Base-by-base conservation (phyloP, 495 filamentous ascomycete genomes). In the Jackrogersella multiformis region DNA sequence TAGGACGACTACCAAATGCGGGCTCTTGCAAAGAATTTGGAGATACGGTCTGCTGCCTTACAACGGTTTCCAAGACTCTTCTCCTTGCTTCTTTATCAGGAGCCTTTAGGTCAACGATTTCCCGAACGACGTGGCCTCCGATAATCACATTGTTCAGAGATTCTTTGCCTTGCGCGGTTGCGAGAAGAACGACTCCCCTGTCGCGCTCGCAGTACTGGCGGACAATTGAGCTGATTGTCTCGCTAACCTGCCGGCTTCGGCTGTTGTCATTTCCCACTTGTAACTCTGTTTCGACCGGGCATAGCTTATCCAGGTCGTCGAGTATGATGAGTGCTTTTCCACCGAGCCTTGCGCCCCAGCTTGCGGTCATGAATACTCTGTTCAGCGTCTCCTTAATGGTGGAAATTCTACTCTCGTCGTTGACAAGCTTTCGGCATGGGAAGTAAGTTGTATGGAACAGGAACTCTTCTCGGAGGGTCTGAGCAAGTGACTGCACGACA, bases 81-180 rank as follows among this genome's bases (percentile, higher is more conserved):
- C 93, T 82, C 61, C 95, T 84, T n/a, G 88, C 91, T 61, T 97
- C 93, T 75, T 98, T 97, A 67, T 94, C 91, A 0, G 94, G 96
- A 0, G 94, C 93, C 68, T 90, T 90, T 58, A 99, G 79, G 16
- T 85, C 86, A n/a, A 96, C 82, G 49, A 94, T 92, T 69, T 96
- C 92, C 38, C 90, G 84, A 41, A 92, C 88, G 13, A 95, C 84
- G 73, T 94, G 92, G 2, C 89, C 90, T 13, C 91, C 89, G 23
- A 94, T 85, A 45, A 96, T 83, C 12, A 92, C 82, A 63, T 89
- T 91, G 73, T 96, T 91, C 42, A 96, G 75, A 2, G 89, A 89
- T 53, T 98, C 95, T 75, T 98, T 97, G 18, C 89, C 89, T 74
- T 96, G 92, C 7, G 93, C 92, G 16, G 94, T 98, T n/a, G 90